Evolutionary conservation across 129 eudicot species (phyloP).

Genomic region (Apium graveolens): DNA sequence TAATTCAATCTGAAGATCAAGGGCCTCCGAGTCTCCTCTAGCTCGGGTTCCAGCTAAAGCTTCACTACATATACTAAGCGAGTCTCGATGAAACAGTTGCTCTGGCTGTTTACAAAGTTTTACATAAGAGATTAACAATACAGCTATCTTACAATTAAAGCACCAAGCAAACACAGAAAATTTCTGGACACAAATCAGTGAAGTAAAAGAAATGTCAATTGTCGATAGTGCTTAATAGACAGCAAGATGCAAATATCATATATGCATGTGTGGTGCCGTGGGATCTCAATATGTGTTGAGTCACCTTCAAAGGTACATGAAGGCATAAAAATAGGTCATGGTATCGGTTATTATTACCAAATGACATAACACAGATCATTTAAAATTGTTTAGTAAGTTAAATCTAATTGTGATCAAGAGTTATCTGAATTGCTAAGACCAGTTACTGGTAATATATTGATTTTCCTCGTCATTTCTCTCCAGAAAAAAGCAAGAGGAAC

Average conservation of each 20-base stretch:
- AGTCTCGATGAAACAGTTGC: conserved; percentile 74
- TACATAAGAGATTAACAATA: conserved; percentile 27
- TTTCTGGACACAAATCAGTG: neutral
- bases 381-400: neutral
- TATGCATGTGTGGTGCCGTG: neutral
- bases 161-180: neutral
- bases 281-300: neutral
- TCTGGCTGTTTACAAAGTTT: conserved; percentile 75
- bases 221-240: no score
- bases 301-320: neutral
- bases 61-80: conserved; percentile 62
- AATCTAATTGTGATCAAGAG: neutral
- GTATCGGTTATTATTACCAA: neutral
- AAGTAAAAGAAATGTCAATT: neutral
- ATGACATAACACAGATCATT: neutral
- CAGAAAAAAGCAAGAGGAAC: neutral
- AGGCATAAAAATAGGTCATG: neutral
- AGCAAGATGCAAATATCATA: no score
- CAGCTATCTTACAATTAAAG: conserved; percentile 4
- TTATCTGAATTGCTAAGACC: neutral
- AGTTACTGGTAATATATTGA: neutral
- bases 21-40: conserved; percentile 62
- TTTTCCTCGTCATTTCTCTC: neutral
- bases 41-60: conserved; percentile 99
- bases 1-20: conserved; percentile 70